phyloP scores from a whole-genome alignment of 2,329 filamentous ascomycete genomes.

The Fusarium goolgardi region DNA sequence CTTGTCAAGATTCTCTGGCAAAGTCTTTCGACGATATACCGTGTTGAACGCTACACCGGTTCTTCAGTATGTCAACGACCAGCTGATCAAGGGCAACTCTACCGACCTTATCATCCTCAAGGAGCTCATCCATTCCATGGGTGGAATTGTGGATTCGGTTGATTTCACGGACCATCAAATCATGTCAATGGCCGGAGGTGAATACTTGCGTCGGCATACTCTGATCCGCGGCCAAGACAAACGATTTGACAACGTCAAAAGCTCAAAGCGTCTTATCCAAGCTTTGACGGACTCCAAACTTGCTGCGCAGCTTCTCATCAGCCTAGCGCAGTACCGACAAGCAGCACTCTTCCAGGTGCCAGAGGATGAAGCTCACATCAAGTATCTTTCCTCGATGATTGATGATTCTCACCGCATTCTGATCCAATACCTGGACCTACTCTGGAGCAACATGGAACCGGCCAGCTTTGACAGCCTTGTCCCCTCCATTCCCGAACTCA shows the following conservation, averaged over 20 bases:
- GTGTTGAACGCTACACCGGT: constrained; percentile 86
- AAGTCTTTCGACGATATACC: constrained; percentile 87
- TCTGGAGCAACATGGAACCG: constrained; percentile 80
- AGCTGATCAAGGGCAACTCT: constrained; percentile 83
- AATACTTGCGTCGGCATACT: constrained; percentile 81
- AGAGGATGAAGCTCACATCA: constrained; percentile 82
- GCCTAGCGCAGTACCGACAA: constrained; percentile 89
- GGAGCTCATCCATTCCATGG: constrained; percentile 92
- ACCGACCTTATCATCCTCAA: constrained; percentile 92
- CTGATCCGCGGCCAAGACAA: constrained; percentile 84
- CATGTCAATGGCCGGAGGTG: constrained; percentile 87
- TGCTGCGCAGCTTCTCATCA: constrained; percentile 85
- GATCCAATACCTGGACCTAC: constrained; percentile 87
- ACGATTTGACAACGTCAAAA: constrained; percentile 78
- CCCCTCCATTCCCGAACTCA: constrained; percentile 78
- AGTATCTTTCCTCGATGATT: constrained; percentile 86
- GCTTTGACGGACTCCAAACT: constrained; percentile 82
- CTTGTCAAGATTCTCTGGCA: constrained; percentile 88
- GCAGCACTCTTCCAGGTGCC: constrained; percentile 82
- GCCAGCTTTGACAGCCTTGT: constrained; percentile 83
- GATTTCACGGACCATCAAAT: constrained; percentile 92
- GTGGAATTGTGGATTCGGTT: constrained; percentile 86
- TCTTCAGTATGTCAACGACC: constrained; percentile 88
- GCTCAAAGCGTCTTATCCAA: constrained; percentile 82
- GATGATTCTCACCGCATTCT: constrained; percentile 91